Percentiles rank a stretch among this genome's conserved stretches.
These are phyloP conservation scores for Citrus medica DNA, from an alignment of 345 rosid species.

Conservation along the genomic window DNA sequence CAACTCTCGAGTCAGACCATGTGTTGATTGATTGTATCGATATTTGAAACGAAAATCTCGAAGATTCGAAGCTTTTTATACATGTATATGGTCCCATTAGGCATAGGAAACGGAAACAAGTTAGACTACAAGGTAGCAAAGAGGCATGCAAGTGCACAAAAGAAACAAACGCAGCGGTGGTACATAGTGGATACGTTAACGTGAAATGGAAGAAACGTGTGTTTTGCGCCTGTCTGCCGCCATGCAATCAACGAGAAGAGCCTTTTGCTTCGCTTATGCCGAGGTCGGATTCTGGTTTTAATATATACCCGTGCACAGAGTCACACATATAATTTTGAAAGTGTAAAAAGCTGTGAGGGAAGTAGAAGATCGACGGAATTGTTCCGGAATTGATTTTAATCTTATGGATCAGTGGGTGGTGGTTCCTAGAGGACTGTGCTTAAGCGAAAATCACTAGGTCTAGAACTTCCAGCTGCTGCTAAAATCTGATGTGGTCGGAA, in stretches of 20 bases:
- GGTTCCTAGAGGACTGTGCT: constrained; percentile 1
- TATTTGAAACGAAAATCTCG: constrained; percentile 28
- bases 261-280: constrained; percentile 11
- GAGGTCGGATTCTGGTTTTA: background rate
- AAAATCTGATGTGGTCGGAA: background rate
- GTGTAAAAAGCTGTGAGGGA: constrained; percentile 10
- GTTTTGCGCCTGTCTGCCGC: constrained; percentile 73
- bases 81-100: constrained; percentile 13
- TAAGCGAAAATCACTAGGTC: background rate
- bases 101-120: background rate
- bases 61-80: background rate
- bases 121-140: background rate
- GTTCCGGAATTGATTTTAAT: background rate
- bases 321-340: background rate
- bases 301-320: background rate
- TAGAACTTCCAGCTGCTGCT: background rate
- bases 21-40: constrained; percentile 27
- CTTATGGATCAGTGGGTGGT: constrained; percentile 9
- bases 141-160: background rate
- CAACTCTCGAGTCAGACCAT: constrained; percentile 43
- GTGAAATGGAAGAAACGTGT: constrained; percentile 50
- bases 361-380: background rate
- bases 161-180: background rate
- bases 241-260: constrained; percentile 38
- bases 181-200: constrained; percentile 20